Conservation (phyloP, 2,329 filamentous ascomycete genomes). For the Neurospora crassa region DNA sequence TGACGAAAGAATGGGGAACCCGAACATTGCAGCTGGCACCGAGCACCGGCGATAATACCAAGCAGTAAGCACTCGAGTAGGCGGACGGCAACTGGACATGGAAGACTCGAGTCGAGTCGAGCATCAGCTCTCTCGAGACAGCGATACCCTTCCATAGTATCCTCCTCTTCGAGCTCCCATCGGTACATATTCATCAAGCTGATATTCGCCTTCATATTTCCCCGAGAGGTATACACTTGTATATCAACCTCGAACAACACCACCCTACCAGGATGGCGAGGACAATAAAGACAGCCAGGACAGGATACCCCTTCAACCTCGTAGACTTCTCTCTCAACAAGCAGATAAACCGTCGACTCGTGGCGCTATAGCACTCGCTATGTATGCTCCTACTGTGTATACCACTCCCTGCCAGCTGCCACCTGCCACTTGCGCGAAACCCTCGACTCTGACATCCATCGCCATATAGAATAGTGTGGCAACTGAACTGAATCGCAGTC, state of each 20-base stretch:
- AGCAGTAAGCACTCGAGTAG: background rate
- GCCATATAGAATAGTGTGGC: no score
- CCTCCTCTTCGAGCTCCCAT: background rate
- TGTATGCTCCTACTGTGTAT: no score
- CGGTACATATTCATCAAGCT: rapidly evolving
- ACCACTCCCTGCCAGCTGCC: no score
- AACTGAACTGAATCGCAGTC: no score
- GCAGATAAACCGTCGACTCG: no score
- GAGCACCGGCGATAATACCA: background rate
- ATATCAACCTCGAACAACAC: background rate
- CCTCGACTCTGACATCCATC: no score
- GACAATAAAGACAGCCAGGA: background rate
- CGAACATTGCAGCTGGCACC: background rate
- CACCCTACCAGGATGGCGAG: background rate
- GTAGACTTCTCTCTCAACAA: background rate
- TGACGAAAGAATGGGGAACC: background rate
- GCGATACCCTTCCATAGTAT: background rate
- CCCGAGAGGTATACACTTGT: background rate
- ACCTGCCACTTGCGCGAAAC: no score
- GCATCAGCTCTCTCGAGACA: background rate
- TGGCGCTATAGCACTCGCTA: no score
- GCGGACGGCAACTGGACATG: background rate
- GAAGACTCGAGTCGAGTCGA: background rate
- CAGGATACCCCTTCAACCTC: background rate
- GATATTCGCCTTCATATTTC: background rate